Base-by-base conservation (phyloP, 176 grass and related monocot genomes). In the Zoysia pacifica region DNA sequence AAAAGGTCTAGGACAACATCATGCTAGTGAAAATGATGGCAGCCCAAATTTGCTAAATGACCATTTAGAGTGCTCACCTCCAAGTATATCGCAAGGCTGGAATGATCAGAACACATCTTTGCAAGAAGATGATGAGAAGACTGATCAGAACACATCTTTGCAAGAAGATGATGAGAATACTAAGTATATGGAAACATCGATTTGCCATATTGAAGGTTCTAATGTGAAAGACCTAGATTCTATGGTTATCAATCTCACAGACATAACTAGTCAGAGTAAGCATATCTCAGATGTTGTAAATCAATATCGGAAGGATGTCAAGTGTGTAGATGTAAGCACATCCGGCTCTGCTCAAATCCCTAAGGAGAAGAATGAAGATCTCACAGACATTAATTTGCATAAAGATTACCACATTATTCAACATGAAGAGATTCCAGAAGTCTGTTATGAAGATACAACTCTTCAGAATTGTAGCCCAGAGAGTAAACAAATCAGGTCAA, bases 21-120 rank as follows among this genome's bases (percentile, higher is more conserved):
- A 55, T 88, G 68, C 76, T 72, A 53, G 39, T 2, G 58, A 69
- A 49, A 82, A 85, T 53, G 62, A 82, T 10, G 47, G 42, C 58
- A 75, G 46, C 35, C 58, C 43, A 40, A 40, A 63, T 85, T 66
- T 73, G 39, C 54, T 67, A 19, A 71, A 85, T 56, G 39, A 51
- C n/a, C 16, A 49, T 69, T 48, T 80, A 67, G 35, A 86, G 51
- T 44, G 41, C 62, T 80, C 51, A 67, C 51, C 69, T 48, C 62
- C 49, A 86, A 54, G 46, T 68, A 48, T 48, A 5, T 67, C 37
- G 16, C 76, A 74, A 49, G 61, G 61, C 56, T 62, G 50, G 69
- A 39, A 80, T 61, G 50, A 67, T 86, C 69, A 80, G 50, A 79
- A 16, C 15, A 45, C 42, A 66, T 10, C 68, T 79, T 15, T 38